phyloP scores from a whole-genome alignment of 129 eudicot species.

The Silybum marianum region DNA sequence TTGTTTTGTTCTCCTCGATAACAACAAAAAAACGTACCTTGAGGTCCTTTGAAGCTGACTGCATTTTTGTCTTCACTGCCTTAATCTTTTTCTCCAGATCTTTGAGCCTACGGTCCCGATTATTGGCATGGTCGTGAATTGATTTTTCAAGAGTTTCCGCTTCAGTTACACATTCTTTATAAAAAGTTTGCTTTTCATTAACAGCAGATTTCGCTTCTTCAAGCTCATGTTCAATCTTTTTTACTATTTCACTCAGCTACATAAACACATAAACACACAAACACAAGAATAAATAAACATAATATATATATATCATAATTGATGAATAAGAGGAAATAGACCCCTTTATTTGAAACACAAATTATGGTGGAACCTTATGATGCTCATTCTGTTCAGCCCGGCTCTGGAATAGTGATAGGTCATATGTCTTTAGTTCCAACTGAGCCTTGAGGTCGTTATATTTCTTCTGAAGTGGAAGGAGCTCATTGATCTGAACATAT shows the following conservation, averaged over 20 bases:
- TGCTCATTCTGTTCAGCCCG: constrained; percentile 96
- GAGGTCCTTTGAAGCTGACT: constrained; percentile 80
- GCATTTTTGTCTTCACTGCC: constrained; percentile 67
- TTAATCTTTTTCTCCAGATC: constrained; percentile 83
- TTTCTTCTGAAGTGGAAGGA: constrained; percentile 82
- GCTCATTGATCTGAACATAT: constrained; percentile 60
- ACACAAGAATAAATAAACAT: background rate
- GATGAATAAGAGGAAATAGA: background rate
- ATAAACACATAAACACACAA: constrained; percentile 26
- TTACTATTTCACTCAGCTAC: constrained; percentile 80
- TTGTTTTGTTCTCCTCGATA: background rate
- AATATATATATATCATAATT: background rate
- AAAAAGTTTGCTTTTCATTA: constrained; percentile 57
- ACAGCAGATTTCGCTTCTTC: constrained; percentile 65
- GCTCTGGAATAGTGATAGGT: constrained; percentile 71
- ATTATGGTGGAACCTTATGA: constrained; percentile 67
- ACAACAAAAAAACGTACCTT: constrained; percentile 47
- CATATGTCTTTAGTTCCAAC: constrained; percentile 83
- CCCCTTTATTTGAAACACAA: background rate
- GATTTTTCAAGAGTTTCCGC: constrained; percentile 75
- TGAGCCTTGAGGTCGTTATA: constrained; percentile 72
- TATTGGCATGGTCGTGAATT: constrained; percentile 72
- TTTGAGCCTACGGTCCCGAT: constrained; percentile 74
- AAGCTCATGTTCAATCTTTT: constrained; percentile 83
- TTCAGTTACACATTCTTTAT: constrained; percentile 55